Base-by-base conservation (phyloP, 805 yeast genomes). In the Allodekkera sacchari region DNA sequence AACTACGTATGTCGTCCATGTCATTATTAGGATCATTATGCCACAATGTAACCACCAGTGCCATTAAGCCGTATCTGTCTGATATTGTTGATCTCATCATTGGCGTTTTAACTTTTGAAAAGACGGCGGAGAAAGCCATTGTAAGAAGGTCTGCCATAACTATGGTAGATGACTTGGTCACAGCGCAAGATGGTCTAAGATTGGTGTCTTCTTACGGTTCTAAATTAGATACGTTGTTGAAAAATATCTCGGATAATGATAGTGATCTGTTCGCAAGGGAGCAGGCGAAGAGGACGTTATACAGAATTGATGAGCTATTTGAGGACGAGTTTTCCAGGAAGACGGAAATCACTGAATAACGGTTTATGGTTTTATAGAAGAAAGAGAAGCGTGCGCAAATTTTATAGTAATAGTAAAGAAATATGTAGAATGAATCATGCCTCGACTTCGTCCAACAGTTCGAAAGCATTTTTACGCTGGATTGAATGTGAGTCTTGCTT, bases 1-100 rank as follows among this genome's bases (percentile, higher is more conserved):
- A 77, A 24, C 41, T 87, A 24, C 63, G 96, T 42, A 77, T 85
- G 81, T 88, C 96, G 2, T 72, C 95, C 0, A 69, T 88, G 74
- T 83, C 96, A 0, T 53, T 92, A 10, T 52, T 89, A n/a, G 95
- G 96, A 18, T 59, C 70, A 5, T 61, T 81, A 22, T 71, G 87
- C 45, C 71, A 71, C 39, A 19, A 32, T 11, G 9, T 27, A 7
- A 1, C 74, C 75, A 37, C 77, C 87, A 1, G 32, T 56, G 5
- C 82, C 80, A 44, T 84, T 1, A 25, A 60, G 0, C 46, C 53
- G 1, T 58, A 64, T 35, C 55, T 85, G 8, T 49, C 53, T 1
- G 81, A 77, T 31, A 66, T 79, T 7, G 55, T 83, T 27, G 96
- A 87, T 47, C 77, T 94, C 48, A 74, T 83, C 0, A 52, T 82